Base-by-base conservation (phyloP, 2,329 filamentous ascomycete species). In the Thermoascus crustaceus region DNA sequence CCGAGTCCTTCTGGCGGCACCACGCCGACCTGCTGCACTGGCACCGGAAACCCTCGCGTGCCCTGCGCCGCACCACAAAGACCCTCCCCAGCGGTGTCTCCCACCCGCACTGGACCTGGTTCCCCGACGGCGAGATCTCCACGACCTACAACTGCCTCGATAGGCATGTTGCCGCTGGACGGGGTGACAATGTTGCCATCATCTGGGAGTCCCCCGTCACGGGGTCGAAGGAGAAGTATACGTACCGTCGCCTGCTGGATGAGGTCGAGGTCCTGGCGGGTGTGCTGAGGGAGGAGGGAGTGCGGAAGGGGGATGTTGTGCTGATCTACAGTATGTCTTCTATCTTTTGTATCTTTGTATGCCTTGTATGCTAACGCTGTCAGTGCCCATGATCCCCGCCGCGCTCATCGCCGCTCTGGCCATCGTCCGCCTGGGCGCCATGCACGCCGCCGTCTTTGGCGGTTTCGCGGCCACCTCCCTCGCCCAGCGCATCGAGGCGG, bases 371-470 rank as follows among this genome's bases (percentile, higher is more conserved):
- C 27, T 35, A 14, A 33, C 19, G 13, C 10, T 30, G n/a, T 16
- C 44, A 85, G 82, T 95, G 88, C 88, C 88, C 36, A 95, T 95
- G 88, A 85, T 95, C 27, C 88, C 89, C 1, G 80, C 85, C 0
- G 84, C 87, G 2, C 58, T 94, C n/a, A 78, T 93, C 42, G 88
- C 83, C 7, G 86, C 91, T 45, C 75, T 95, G 3, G 87, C 89
- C 16, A 76, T 83, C 40, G 78, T 78, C 41, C 77, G 87, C 7
- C 69, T 95, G 1, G 89, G 88, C 7, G 89, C 87, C 10, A 78
- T 95, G 34, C 89, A 96, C 55, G 80, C 85, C 3, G 85, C 94
- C 4, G 89, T 96, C 3, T 95, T 95, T 60, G 89, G 89, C 26
- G 88, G 89, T 0, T 96, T 96, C 56, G 86, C 85, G 0, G 71